phyloP scores from a whole-genome alignment of 139 green algal genomes.

The Desmodesmus armatus region DNA sequence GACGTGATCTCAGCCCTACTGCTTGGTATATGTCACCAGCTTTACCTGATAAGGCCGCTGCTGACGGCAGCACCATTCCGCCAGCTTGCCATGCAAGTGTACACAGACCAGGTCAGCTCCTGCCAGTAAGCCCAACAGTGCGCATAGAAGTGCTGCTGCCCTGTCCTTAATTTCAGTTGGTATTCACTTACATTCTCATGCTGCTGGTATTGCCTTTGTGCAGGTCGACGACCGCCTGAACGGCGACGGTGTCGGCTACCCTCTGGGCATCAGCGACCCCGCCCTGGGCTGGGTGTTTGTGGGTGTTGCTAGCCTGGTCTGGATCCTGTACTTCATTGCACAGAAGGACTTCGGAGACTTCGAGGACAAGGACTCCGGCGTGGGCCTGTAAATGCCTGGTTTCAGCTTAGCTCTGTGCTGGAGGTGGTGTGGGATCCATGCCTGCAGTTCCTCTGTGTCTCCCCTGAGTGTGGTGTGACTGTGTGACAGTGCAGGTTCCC shows the following conservation, averaged over 20 bases:
- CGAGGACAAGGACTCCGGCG: slow-evolving; percentile 46
- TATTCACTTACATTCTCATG: not conserved
- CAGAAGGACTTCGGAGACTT: slow-evolving; percentile 54
- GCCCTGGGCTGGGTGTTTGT: slow-evolving; percentile 66
- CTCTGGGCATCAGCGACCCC: slow-evolving; percentile 75
- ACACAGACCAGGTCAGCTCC: not conserved
- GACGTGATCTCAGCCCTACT: no score
- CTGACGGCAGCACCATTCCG: no score
- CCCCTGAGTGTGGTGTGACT: no score
- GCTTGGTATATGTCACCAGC: no score
- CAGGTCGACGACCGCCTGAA: slow-evolving; percentile 84
- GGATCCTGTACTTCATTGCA: slow-evolving; percentile 62
- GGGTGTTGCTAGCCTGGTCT: slow-evolving; percentile 63
- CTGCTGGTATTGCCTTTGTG: not conserved
- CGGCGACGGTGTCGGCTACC: slow-evolving; percentile 73
- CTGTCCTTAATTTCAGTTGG: no score
- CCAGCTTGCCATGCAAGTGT: no score
- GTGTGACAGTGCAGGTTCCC: no score
- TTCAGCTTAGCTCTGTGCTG: no score
- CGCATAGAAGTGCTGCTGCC: no score
- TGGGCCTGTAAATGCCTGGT: slow-evolving; percentile 46
- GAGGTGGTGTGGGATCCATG: no score
- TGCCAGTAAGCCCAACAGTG: not conserved
- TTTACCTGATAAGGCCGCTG: no score
- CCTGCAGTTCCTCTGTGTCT: no score